Evolutionary conservation across 169 alveolate genomes (phyloP).

Genomic region (Fabrea salina): DNA sequence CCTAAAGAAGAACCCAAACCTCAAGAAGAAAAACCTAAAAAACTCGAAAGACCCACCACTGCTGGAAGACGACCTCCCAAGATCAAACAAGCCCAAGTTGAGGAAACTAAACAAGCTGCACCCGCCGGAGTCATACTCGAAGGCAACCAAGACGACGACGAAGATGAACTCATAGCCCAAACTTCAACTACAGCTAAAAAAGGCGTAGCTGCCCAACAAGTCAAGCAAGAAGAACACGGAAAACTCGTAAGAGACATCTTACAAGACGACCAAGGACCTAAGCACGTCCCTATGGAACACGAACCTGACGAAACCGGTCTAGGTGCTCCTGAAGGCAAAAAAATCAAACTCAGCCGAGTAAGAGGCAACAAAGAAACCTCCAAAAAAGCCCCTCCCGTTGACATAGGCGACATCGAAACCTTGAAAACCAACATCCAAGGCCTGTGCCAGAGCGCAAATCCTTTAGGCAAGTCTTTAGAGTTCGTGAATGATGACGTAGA

Average conservation of each 20-base stretch:
- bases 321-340: neutral
- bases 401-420: slow-evolving; percentile 42
- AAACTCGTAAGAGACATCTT: neutral
- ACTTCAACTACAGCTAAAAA: no score
- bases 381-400: neutral
- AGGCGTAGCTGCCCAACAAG: neutral
- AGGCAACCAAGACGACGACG: neutral
- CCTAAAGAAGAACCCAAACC: slow-evolving; percentile 5
- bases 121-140: slow-evolving; percentile 24
- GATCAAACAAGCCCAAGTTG: slow-evolving; percentile 27
- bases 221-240: slow-evolving; percentile 4
- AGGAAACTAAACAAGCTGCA: slow-evolving; percentile 15
- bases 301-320: neutral
- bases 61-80: slow-evolving; percentile 26
- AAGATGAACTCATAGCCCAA: neutral
- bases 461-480: slow-evolving; percentile 72
- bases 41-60: slow-evolving; percentile 30
- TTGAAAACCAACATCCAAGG: slow-evolving; percentile 47
- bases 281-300: neutral
- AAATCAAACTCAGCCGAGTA: neutral
- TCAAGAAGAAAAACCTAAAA: neutral
- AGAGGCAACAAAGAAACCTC: neutral
- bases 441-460: slow-evolving; percentile 57
- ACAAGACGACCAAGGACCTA: neutral
- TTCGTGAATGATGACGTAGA: slow-evolving; percentile 75